A percentile compares a stretch with the other conserved stretches of the same genome.
Evolutionary conservation across 139 green algal genomes (phyloP).

Genomic region (Chlorella sp.): DNA sequence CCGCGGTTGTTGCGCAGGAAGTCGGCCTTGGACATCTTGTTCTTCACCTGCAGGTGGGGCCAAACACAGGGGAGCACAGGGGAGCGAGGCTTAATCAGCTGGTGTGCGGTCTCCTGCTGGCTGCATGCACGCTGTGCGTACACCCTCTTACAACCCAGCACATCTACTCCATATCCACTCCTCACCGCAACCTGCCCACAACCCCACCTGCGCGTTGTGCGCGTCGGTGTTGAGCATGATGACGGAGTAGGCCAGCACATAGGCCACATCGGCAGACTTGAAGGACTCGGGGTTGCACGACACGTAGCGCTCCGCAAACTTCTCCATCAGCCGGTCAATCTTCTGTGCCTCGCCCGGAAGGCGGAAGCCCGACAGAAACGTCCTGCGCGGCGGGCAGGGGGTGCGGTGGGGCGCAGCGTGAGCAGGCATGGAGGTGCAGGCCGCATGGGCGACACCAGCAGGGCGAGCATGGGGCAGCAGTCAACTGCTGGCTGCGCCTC

Average conservation of each 20-base stretch:
- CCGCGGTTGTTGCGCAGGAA: slow-evolving; percentile 99
- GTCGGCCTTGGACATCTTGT: slow-evolving; percentile 67
- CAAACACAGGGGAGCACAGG: neutral
- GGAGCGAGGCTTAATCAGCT: no score
- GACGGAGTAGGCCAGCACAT: slow-evolving; percentile 98
- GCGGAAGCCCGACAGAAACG: slow-evolving; percentile 78
- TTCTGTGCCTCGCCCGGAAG: slow-evolving; percentile 99
- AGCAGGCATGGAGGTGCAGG: slow-evolving; percentile 31
- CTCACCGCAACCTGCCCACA: slow-evolving; percentile 77
- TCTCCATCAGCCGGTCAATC: slow-evolving; percentile 99
- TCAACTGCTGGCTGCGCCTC: neutral
- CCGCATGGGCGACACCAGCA: neutral
- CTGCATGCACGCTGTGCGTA: no score
- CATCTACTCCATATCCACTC: no score
- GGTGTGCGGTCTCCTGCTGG: no score
- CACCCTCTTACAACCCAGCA: no score
- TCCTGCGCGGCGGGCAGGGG: slow-evolving; percentile 36
- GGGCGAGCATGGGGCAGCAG: neutral
- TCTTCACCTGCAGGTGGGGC: slow-evolving; percentile 62
- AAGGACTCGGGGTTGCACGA: slow-evolving; percentile 93
- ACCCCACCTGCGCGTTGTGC: slow-evolving; percentile 89
- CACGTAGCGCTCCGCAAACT: slow-evolving; percentile 98
- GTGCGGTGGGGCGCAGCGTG: neutral
- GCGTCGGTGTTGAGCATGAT: slow-evolving; percentile 99
- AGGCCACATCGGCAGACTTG: slow-evolving; percentile 95